Evolutionary conservation across 495 filamentous ascomycete genomes (phyloP), one percentile per base, ranked within the genome.

Genomic region (Sphaerosporella brunnea): DNA sequence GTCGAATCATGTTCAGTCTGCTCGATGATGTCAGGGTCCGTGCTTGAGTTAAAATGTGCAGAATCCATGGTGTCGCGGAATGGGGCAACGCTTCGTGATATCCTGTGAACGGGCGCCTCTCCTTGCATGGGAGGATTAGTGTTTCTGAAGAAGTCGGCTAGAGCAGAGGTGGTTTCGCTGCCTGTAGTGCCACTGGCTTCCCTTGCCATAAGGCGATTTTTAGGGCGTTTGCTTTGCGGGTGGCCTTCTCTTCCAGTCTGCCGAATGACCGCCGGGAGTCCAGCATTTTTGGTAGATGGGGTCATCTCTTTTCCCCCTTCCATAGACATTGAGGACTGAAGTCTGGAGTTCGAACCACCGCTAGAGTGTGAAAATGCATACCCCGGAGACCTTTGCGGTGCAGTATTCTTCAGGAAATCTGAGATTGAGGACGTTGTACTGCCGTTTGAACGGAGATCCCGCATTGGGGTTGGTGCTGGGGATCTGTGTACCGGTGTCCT

Each of bases 71-170:
- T 85, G 46, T 72, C 77, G 24, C 84, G 72, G 66, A 93, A 87
- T 13, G 87, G 84, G 11, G 85, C 84, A 24, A 92, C 81, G 11
- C 73, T 71, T n/a, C 79, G 82, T 24, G 84, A 79, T 53, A 87
- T 86, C 24, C 82, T 74, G 40, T 73, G 82, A 45, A 68, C 47
- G 23, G 39, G 35, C n/a, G 54, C 40, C 24, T 37, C 23, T 3
- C 55, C 55, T 7, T 54, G 46, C 24, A 37, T 36, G n/a, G 58
- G 58, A 25, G 58, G 58, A 13, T 5, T 88, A 79, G 1, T 88
- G 82, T 62, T 82, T 40, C 86, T 77, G 45, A 97, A 87, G 65
- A 96, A 96, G 56, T 96, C 84, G 43, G 94, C 92, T 32, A 97
- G 65, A 50, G 93, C 90, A 2, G 79, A 78, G 38, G 76, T 93